phyloP scores from a whole-genome alignment of 345 rosid genomes.

The Barbarea vulgaris region DNA sequence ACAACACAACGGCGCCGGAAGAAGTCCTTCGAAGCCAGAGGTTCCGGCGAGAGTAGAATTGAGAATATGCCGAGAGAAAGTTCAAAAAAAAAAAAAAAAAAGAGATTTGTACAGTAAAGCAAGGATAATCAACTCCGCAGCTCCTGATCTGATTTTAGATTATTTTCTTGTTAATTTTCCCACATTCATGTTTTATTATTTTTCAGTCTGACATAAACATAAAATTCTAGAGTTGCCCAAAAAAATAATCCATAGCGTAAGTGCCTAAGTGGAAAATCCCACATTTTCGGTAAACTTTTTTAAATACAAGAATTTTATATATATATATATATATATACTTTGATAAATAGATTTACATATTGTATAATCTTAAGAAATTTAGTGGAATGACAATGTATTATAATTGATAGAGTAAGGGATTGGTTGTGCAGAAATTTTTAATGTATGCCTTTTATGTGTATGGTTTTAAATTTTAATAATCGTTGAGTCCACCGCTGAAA shows the following conservation, averaged over 20 bases:
- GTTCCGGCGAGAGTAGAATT: conserved; percentile 28
- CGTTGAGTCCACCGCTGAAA: too few relatives aligned
- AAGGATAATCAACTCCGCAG: conserved; percentile 4
- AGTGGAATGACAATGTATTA: too few relatives aligned
- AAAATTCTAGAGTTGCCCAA: not conserved
- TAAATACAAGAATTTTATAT: too few relatives aligned
- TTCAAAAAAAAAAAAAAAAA: too few relatives aligned
- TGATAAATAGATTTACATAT: not conserved
- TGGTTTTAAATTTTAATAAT: too few relatives aligned
- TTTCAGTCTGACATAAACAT: not conserved
- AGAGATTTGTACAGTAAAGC: conserved; percentile 18
- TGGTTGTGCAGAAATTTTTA: too few relatives aligned
- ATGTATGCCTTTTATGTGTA: too few relatives aligned
- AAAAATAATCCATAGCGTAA: not conserved
- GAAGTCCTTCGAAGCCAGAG: not conserved
- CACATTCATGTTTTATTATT: not conserved
- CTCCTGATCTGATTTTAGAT: conserved; percentile 23
- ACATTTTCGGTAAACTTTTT: too few relatives aligned
- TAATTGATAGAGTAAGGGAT: too few relatives aligned
- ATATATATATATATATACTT: too few relatives aligned
- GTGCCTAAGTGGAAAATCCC: too few relatives aligned
- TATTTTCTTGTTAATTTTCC: not conserved
- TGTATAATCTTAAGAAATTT: too few relatives aligned
- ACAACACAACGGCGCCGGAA: not conserved
- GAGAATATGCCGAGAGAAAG: not conserved